Evolutionary conservation across 305 asterid genomes (phyloP), one percentile per base, ranked within the genome.

Genomic region (Andrographis paniculata): DNA sequence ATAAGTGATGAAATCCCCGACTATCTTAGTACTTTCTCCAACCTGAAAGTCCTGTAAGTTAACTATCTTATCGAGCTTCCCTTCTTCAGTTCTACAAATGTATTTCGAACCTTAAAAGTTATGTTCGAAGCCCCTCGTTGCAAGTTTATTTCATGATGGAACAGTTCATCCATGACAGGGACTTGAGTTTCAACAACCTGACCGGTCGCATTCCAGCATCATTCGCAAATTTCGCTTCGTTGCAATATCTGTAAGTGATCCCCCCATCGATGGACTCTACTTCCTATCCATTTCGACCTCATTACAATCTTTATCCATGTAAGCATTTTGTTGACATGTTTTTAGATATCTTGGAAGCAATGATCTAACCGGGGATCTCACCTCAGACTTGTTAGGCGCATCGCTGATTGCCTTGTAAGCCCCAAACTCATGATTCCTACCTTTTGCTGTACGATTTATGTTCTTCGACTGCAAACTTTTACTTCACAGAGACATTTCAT

Each of bases 281-380:
- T 24, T 31, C 37, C 12, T 31, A 1, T 31, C 5, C 5, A 10
- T 10, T 10, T 31, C 13, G 11, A 31, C 13, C 37, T 5, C 14
- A 11, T 10, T 24, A 24, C 4, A 24, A 10, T 11, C 8, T 31
- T 6, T 31, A 10, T 31, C 13, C 37, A 19, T 41, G 17, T 45
- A 33, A 49, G 22, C 23, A 21, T 53, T n/a, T 20, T 59, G 24
- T 18, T n/a, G n/a, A n/a, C 19, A 35, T 59, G 46, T 60, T 71
- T 37, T 24, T 82, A 80, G 92, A 55, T 77, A 74, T 58, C 80
- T 80, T 23, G 92, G 92, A 71, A 80, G 82, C 66, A 80, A 80
- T 58, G 71, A 56, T 40, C 67, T 80, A 52, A 69, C 22, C 31
- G 92, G 92, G 35, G 70, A 77, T 63, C 67, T 77, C 35, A 65